A percentile compares a stretch with the other conserved stretches of the same genome.
These are phyloP conservation scores for Noccaea bulbosa DNA, from an alignment of 345 rosid species.

Conservation along the genomic window DNA sequence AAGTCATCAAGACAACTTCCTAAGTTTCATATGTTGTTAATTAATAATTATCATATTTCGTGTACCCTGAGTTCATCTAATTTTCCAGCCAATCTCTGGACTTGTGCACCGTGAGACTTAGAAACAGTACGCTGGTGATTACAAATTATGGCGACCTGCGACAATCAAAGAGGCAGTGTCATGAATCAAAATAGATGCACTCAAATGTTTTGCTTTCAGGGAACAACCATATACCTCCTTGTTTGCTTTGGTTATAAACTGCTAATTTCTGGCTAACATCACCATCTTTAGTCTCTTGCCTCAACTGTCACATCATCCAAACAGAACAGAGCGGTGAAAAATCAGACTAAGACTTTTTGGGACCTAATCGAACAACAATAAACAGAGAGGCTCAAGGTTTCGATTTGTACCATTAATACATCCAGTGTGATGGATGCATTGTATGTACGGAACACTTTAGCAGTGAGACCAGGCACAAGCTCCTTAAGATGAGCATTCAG, in stretches of 20 bases:
- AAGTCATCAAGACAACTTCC: background rate
- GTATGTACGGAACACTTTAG: constrained; percentile 97
- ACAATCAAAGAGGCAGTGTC: constrained; percentile 9
- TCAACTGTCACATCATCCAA: constrained; percentile 58
- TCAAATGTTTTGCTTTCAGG: background rate
- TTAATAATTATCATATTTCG: background rate
- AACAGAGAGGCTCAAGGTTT: background rate
- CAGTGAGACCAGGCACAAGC: constrained; percentile 93
- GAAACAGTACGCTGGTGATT: constrained; percentile 89
- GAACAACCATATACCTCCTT: constrained; percentile 55
- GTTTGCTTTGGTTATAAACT: constrained; percentile 78
- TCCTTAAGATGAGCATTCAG: constrained; percentile 89
- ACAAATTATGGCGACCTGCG: constrained; percentile 94
- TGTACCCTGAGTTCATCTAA: constrained; percentile 47
- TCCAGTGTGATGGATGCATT: constrained; percentile 93
- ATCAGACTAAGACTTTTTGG: background rate
- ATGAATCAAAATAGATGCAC: background rate
- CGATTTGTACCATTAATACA: constrained; percentile 65
- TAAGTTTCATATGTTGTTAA: constrained; percentile 4
- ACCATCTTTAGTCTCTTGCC: constrained; percentile 74
- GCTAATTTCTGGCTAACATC: constrained; percentile 68
- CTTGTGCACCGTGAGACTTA: constrained; percentile 60
- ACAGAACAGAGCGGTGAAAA: background rate
- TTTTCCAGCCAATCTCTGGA: constrained; percentile 15
- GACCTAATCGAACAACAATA: background rate